Evolutionary conservation across 371 early-diverging fungal species (phyloP), one percentile per base, ranked within the genome.

Genomic region (Mucor lusitanicus): DNA sequence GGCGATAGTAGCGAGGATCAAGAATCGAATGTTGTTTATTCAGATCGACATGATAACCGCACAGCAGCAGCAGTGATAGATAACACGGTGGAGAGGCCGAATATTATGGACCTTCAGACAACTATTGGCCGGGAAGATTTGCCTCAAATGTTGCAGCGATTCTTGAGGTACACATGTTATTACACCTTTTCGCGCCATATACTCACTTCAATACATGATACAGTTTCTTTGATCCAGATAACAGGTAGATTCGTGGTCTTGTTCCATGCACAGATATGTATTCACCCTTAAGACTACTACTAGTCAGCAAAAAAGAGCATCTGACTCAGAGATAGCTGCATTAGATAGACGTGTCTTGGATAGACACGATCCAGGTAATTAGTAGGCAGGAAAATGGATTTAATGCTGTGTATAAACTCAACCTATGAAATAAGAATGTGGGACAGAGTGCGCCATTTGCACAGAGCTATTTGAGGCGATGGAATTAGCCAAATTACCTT

Each of bases 391-490:
- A 13, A 37, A 11, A 37, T 0, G 13, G 6, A 37, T 2, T 37
- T 13, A 5, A 37, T 37, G 13, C 0, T 13, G 17, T 17, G 40
- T 40, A 17, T 40, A 40, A 12, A 35, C 17, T 40, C 40, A 40
- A 17, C 40, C 40, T 40, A 17, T 17, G 6, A 40, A 15, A 40
- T 40, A 37, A 62, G 54, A 53, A 35, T 30, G 21, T 15, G 33
- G 30, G 12, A 23, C 15, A 27, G 65, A 64, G 13, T 64, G 65
- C 21, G 40, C 58, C 33, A 64, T 64, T 15, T 64, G 65, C 25
- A 64, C 65, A 15, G 65, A 64, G 23, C 7, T n/a, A 8, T 64
- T 57, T 57, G 42, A 42, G 19, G n/a, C 44, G 21, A 3, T 44
- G 21, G 48, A 57, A 21, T 30, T 64, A 12, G 46, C 58, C 8